Evolutionary conservation across 768 basidiomycete genomes (phyloP), one percentile per base, ranked within the genome.

Genomic region (Macrolepiota albuminosa): DNA sequence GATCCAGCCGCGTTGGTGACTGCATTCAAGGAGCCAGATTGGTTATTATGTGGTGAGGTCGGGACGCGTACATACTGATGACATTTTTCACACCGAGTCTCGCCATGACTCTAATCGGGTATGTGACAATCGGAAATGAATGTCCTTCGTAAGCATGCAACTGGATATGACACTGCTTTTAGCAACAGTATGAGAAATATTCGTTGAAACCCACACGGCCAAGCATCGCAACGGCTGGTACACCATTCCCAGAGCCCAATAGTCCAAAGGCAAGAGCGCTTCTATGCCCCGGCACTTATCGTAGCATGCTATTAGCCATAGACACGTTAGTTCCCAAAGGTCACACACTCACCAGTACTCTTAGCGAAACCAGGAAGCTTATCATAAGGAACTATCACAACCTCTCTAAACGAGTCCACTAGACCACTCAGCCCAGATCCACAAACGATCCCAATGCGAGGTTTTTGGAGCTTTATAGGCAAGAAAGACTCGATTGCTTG

Each of bases 1-100:
- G 87, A 87, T 18, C 93, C 93, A 18, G 92, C 84, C 11, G 93
- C 94, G 71, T 95, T 96, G 43, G 93, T 95, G 50, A 95, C 91
- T 93, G 66, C 16, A 24, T 52, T 33, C 11, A 34, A 18, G 24
- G 16, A 4, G 48, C 36, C 11, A 50, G 26, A 54, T 39, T 31
- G 54, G 48, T 50, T 40, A 51, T 21, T 53, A 29, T 56, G 29
- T 57, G 8, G 16, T 47, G 11, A 18, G 6, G 14, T 33, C 4
- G 8, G 42, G 10, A 6, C 26, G 34, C 16, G 18, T 31, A 73
- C 87, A 59, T 66, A 93, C 92, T 86, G 63, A 95, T 87, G 58
- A 93, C 71, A 62, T 88, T 76, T 66, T 84, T 82, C 46, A 92
- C 81, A 3, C 94, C 94, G 29, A 95, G 74, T 63, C 77, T 78